Conservation (phyloP, 371 early-diverging fungal species). For the Mortierella sp. region DNA sequence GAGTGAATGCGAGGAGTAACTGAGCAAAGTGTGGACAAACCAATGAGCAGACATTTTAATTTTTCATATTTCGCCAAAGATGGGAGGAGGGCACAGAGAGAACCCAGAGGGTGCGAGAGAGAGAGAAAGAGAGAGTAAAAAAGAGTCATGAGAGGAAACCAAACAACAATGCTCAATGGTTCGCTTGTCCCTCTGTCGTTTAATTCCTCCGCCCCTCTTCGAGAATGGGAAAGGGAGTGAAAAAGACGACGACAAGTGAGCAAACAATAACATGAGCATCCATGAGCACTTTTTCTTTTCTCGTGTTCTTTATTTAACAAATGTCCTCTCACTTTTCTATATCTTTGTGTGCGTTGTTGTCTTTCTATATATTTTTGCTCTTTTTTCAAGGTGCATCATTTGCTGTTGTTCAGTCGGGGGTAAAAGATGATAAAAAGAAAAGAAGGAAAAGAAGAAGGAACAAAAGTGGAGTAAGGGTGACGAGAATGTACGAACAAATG, state of each 20-base stretch:
- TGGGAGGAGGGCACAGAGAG: not conserved
- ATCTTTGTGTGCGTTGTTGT: not conserved
- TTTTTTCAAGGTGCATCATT: not conserved
- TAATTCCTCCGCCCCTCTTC: not conserved
- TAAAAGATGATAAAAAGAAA: not conserved
- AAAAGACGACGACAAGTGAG: not conserved
- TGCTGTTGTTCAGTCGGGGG: not conserved
- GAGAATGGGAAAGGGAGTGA: not conserved
- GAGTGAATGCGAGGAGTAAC: not conserved
- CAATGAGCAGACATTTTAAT: not conserved
- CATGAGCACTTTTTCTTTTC: slow-evolving; percentile 21
- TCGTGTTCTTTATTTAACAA: slow-evolving; percentile 3
- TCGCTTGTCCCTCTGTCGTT: not conserved
- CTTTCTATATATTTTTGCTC: not conserved
- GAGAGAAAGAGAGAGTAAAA: not conserved
- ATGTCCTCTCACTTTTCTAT: not conserved
- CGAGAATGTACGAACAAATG: slow-evolving; percentile 39
- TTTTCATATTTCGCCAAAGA: not conserved
- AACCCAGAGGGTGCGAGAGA: too few relatives aligned
- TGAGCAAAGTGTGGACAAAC: not conserved
- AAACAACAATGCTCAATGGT: slow-evolving; percentile 4
- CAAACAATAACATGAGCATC: slow-evolving; percentile 20
- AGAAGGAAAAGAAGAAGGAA: not conserved
- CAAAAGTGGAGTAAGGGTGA: not conserved
- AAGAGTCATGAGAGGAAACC: not conserved